Evolutionary conservation across 2,329 filamentous ascomycete species (phyloP), one percentile per base, ranked within the genome.

Genomic region (Diaporthe eres): DNA sequence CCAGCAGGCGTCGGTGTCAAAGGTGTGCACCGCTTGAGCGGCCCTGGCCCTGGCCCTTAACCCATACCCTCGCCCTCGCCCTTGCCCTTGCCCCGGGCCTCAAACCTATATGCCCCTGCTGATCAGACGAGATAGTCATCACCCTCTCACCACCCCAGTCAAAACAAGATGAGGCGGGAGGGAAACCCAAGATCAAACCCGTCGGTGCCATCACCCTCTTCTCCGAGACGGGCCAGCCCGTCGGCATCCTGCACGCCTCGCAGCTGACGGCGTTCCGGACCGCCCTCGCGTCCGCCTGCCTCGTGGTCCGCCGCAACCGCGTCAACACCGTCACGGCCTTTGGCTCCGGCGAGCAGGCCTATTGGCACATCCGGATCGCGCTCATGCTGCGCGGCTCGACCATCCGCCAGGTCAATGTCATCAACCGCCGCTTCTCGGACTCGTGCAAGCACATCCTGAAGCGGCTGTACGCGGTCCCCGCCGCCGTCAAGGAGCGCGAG

Each of bases 291-390:
- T 93, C 93, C 5, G 90, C 93, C 72, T 91, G 92, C 37, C 87
- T 95, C 0, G 87, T 95, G 47, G 83, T 85, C 28, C 90, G 89
- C 51, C 94, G 96, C 74, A 87, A 90, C 74, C 89, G 90, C 39
- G 93, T 98, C 57, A 92, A 93, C 81, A 94, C 92, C 19, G 82
- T 98, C 15, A 92, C 93, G 19, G 93, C 98, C 72, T 98, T 98
- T 82, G 96, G 96, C 34, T 93, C 94, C 47, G 96, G 96, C 61
- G 92, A 93, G 79, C 96, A 98, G 86, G 96, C 96, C 17, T 98
- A 96, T 86, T 98, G 96, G 96, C 96, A 98, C 82, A 91, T 98
- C 58, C 93, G 95, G 0, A 89, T 98, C 6, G 93, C 96, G 0
- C 88, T 98, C 15, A 88, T 96, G 78, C 88, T 97, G 68, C 93